Evolutionary conservation across 2,329 filamentous ascomycete species (phyloP).

Genomic region (Trichoderma sp.): DNA sequence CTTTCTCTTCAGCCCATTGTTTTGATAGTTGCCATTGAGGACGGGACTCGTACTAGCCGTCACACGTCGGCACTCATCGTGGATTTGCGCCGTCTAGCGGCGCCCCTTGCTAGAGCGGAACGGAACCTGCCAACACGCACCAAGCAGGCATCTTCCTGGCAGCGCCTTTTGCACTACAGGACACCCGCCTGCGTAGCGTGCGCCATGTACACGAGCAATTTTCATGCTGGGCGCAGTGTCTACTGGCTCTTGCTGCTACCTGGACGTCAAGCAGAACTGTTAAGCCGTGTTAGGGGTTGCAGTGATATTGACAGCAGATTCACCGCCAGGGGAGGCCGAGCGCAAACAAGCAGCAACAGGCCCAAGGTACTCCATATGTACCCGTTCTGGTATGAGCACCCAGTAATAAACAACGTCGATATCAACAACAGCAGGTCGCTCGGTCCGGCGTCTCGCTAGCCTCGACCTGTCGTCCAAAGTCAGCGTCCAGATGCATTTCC

Average conservation of each 20-base stretch:
- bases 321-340: neutral
- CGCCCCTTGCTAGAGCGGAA: neutral
- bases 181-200: neutral
- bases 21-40: neutral
- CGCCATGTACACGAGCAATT: neutral
- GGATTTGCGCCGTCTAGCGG: conserved; percentile 10
- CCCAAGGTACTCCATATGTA: neutral
- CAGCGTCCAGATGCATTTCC: conserved; percentile 23
- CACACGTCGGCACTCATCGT: neutral
- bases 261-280: neutral
- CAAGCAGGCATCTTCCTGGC: neutral
- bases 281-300: neutral
- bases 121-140: neutral
- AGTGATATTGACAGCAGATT: neutral
- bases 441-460: conserved; percentile 14
- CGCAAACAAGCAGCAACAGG: neutral
- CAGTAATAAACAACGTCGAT: too few relatives aligned
- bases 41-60: neutral
- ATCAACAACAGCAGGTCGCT: neutral
- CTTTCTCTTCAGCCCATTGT: neutral
- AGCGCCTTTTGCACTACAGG: neutral
- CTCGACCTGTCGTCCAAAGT: neutral
- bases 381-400: too few relatives aligned
- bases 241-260: neutral
- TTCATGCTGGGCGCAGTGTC: neutral